Evolutionary conservation across 208 protist species (phyloP), one percentile per base, ranked within the genome.

Genomic region (Leishmania braziliensis): DNA sequence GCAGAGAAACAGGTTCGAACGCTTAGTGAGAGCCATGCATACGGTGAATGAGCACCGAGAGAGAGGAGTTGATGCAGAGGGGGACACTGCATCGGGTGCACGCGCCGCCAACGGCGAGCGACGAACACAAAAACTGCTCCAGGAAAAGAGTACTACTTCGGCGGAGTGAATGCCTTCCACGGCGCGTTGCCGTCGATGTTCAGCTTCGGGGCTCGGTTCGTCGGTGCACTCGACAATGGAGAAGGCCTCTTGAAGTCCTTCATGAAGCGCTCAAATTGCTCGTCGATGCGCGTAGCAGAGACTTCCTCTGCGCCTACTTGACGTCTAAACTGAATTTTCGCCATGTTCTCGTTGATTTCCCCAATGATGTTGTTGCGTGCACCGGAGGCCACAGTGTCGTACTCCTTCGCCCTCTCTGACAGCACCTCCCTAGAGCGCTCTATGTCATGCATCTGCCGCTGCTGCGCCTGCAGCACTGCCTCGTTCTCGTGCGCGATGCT

Each of bases 181-280:
- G 93, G 86, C 5, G 88, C 85, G 75, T 96, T 96, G 71, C 90
- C 89, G 65, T 98, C 89, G 84, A 96, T 98, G 72, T 95, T 86
- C 26, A 95, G 84, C 12, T 39, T 75, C 65, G 16, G 29, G 16
- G 33, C 51, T 10, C 60, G 39, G n/a, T 76, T 56, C 48, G 58
- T 58, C 39, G 73, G 36, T 14, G 81, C 53, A 36, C 54, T 74
- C 23, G 68, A 39, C 39, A 75, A 81, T 23, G 58, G 43, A 36
- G 62, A 71, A 4, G 86, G 88, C 8, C 85, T 87, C 56, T 92
- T 85, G 79, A 96, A 96, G 53, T 88, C 86, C 53, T 92, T 93
- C 90, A 97, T 90, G 56, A 98, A 98, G 53, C 95, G 89, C 50
- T 96, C 92, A 78, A 98, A 96, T 85, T 98, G 95, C 80, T 98